Evolutionary conservation across 2,329 filamentous ascomycete genomes (phyloP).

Genomic region (Chaetomium sp.): DNA sequence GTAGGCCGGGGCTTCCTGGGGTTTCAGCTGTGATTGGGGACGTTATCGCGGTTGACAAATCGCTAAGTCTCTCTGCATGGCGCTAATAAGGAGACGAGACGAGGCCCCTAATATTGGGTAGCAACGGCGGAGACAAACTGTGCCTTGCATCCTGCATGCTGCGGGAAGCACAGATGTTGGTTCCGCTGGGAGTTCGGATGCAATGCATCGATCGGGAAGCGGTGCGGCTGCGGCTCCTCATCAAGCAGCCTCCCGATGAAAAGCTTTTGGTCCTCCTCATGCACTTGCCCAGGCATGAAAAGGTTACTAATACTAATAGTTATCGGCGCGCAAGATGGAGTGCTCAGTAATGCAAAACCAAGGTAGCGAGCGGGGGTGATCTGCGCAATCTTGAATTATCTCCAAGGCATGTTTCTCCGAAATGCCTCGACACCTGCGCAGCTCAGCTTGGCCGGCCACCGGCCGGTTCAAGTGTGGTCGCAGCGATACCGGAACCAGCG

Average conservation of each 20-base stretch:
- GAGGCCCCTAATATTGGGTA: background rate
- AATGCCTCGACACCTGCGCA: background rate
- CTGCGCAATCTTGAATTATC: background rate
- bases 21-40: too few species aligned
- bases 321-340: background rate
- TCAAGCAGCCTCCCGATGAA: too few species aligned
- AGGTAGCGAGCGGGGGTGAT: conserved; percentile 7
- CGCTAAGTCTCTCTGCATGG: background rate
- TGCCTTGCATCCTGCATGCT: conserved; percentile 12
- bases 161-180: background rate
- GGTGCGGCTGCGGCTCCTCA: background rate
- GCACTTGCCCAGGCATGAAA: too few species aligned
- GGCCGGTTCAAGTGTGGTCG: background rate
- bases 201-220: background rate
- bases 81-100: background rate
- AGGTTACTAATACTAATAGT: too few species aligned
- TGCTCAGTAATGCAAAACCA: background rate
- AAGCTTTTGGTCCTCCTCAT: too few species aligned
- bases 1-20: too few species aligned
- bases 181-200: background rate
- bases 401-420: background rate
- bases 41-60: conserved; percentile 1
- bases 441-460: conserved; percentile 1
- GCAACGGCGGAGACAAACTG: background rate
- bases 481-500: too few species aligned